Percentiles rank a stretch among this genome's conserved stretches.
Conservation (phyloP, 306 rosid genomes). For the Canavalia ensiformis region DNA sequence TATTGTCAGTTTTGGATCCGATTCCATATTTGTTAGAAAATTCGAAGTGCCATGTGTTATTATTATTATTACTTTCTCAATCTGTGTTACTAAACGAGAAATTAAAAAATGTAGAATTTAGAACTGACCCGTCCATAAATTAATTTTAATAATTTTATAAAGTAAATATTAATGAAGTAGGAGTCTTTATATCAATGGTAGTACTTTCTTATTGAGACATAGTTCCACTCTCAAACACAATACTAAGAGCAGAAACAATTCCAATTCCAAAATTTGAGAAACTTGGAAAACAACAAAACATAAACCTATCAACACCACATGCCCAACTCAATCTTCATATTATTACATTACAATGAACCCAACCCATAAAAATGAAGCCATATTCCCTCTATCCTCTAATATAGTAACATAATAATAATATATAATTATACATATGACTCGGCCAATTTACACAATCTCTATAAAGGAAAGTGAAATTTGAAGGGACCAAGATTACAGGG, state of each 20-base stretch:
- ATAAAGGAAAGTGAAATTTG: conserved; percentile 13
- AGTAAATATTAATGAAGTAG: too few species aligned
- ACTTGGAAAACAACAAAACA: neutral
- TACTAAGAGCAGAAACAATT: neutral
- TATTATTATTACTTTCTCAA: neutral
- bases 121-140: neutral
- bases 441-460: conserved; percentile 12
- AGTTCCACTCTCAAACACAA: neutral
- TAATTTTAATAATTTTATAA: neutral
- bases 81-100: neutral
- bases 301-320: neutral
- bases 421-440: neutral
- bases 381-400: neutral
- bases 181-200: too few species aligned
- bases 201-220: too few species aligned
- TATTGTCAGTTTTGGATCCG: neutral
- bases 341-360: neutral
- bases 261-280: conserved; percentile 10
- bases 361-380: conserved; percentile 32
- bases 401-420: neutral
- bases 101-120: neutral
- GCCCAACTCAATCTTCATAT: conserved; percentile 2
- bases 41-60: neutral
- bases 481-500: conserved; percentile 4
- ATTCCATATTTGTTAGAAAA: neutral